A percentile compares a stretch with the other conserved stretches of the same genome.
These are phyloP conservation scores for Euphorbia celastroides DNA, from an alignment of 441 rosid species.

Conservation along the genomic window DNA sequence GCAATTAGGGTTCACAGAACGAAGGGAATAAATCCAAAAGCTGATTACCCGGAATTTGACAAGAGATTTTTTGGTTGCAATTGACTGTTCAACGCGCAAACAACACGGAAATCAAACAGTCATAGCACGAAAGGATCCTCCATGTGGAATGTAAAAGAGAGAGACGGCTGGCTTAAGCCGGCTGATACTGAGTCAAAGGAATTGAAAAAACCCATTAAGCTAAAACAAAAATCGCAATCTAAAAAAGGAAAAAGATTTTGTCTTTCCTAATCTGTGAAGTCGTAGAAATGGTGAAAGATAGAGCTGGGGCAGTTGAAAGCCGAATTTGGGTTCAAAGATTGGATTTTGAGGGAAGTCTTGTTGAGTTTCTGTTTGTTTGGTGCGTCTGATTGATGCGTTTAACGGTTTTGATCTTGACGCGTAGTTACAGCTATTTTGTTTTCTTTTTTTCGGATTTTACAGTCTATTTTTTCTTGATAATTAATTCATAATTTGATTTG, in stretches of 20 bases:
- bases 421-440: not conserved
- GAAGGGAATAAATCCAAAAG: not conserved
- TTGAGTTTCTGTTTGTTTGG: not conserved
- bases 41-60: slow-evolving; percentile 22
- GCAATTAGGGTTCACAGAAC: not conserved
- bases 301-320: slow-evolving; percentile 7
- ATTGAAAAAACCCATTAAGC: not conserved
- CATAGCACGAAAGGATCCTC: not conserved
- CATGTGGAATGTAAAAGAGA: not conserved
- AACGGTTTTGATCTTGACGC: slow-evolving; percentile 19
- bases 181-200: slow-evolving; percentile 12
- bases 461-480: not conserved
- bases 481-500: not conserved
- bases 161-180: slow-evolving; percentile 30
- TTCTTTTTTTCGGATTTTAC: not conserved
- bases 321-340: slow-evolving; percentile 4
- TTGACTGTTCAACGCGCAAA: slow-evolving; percentile 32
- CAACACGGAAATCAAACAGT: not conserved
- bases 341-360: not conserved
- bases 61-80: not conserved
- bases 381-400: not conserved
- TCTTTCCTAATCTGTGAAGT: not conserved
- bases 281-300: not conserved
- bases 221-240: not conserved
- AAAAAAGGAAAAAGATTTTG: not conserved